Percentiles rank a stretch among this genome's conserved stretches.
Evolutionary conservation across 768 basidiomycete species (phyloP).

Genomic region (Hebeloma cylindrosporum): DNA sequence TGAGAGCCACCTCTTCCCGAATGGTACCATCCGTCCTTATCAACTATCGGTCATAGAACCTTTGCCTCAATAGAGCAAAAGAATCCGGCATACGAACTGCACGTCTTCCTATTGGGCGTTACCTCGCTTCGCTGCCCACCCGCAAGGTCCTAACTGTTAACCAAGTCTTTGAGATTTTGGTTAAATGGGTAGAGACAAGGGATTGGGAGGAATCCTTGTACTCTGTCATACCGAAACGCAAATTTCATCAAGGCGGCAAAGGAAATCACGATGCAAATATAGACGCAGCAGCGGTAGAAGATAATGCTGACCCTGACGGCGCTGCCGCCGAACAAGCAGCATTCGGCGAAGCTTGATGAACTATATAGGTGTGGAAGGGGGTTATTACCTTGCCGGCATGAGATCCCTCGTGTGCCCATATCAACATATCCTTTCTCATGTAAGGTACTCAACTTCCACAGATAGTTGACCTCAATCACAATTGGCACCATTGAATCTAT

Average conservation of each 20-base stretch:
- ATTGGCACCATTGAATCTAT: no score
- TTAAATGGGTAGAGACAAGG: slow-evolving; percentile 83
- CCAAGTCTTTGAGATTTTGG: slow-evolving; percentile 90
- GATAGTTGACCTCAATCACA: slow-evolving; percentile 11
- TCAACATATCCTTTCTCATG: slow-evolving; percentile 20
- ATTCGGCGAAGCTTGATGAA: slow-evolving; percentile 6
- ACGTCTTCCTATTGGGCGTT: slow-evolving; percentile 92
- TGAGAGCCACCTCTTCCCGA: slow-evolving; percentile 19
- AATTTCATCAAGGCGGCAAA: slow-evolving; percentile 60
- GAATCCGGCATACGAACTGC: slow-evolving; percentile 77
- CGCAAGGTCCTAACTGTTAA: slow-evolving; percentile 98
- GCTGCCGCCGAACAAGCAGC: slow-evolving; percentile 7
- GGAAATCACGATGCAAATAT: slow-evolving; percentile 21
- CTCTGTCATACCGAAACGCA: slow-evolving; percentile 89
- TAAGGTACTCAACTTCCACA: slow-evolving; percentile 4
- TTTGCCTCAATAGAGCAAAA: slow-evolving; percentile 86
- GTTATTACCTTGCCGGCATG: no score
- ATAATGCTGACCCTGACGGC: slow-evolving; percentile 15
- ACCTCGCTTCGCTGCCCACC: slow-evolving; percentile 78
- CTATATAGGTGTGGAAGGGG: no score
- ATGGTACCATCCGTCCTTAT: slow-evolving; percentile 14
- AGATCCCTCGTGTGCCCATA: no score
- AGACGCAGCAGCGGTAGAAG: slow-evolving; percentile 21
- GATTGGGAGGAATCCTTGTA: slow-evolving; percentile 88
- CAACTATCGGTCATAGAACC: slow-evolving; percentile 52